phyloP scores from a whole-genome alignment of 176 grass and related monocot species.

The Hsuehochloa calcarea region DNA sequence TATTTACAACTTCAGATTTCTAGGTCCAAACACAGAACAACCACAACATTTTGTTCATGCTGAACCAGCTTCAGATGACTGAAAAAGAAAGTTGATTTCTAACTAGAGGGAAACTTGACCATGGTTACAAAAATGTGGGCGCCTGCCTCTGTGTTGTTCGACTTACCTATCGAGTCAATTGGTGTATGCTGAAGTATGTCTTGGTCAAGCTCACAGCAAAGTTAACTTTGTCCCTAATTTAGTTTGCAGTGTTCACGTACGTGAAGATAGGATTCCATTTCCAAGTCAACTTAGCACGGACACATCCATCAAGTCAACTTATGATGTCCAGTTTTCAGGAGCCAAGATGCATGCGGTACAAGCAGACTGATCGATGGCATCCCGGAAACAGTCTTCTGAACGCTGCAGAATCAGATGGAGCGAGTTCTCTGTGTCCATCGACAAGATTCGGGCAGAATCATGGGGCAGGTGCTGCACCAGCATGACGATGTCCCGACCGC shows the following conservation, averaged over 20 bases:
- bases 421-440: neutral
- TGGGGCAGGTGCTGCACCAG: constrained; percentile 28
- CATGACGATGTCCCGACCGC: constrained; percentile 24
- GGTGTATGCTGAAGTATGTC: too few relatives aligned
- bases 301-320: neutral
- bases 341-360: neutral
- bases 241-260: neutral
- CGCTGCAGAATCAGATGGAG: neutral
- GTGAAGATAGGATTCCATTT: neutral
- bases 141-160: neutral
- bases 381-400: neutral
- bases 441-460: constrained; percentile 16
- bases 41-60: too few relatives aligned
- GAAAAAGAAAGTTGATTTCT: too few relatives aligned
- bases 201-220: neutral
- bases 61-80: too few relatives aligned
- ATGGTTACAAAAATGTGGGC: too few relatives aligned
- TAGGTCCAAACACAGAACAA: too few relatives aligned
- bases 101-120: neutral
- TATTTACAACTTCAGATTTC: too few relatives aligned
- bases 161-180: neutral
- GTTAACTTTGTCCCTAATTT: neutral
- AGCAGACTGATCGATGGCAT: neutral
- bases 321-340: neutral
- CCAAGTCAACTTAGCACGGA: neutral